Evolutionary conservation across 2,329 filamentous ascomycete species (phyloP).

Genomic region (Alternaria postmessia): DNA sequence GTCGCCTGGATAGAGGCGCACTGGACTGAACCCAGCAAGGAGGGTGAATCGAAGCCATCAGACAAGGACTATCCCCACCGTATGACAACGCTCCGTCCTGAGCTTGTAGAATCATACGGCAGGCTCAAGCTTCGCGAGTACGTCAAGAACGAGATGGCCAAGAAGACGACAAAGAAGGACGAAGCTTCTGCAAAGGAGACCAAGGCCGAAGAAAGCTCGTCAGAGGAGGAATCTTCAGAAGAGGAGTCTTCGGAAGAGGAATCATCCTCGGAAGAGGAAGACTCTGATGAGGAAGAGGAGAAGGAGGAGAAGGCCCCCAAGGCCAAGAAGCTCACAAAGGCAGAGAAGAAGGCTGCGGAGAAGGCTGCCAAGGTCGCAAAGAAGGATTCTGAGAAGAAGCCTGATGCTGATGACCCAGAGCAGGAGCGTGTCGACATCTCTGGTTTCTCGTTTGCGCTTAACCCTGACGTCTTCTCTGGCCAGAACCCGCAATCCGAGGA

Average conservation of each 20-base stretch:
- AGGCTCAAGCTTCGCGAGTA: slow-evolving; percentile 88
- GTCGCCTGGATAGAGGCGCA: slow-evolving; percentile 87
- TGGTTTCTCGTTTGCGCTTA: slow-evolving; percentile 85
- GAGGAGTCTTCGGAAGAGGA: slow-evolving; percentile 37
- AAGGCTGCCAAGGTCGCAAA: slow-evolving; percentile 23
- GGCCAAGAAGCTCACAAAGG: slow-evolving; percentile 29
- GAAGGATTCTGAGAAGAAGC: slow-evolving; percentile 27
- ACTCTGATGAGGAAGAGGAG: slow-evolving; percentile 73
- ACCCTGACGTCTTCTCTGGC: slow-evolving; percentile 94
- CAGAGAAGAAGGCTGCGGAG: slow-evolving; percentile 28
- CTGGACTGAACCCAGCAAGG: slow-evolving; percentile 54
- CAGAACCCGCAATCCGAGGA: slow-evolving; percentile 88
- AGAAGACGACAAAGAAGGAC: slow-evolving; percentile 49
- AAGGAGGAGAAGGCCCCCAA: slow-evolving; percentile 64
- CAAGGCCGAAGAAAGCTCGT: slow-evolving; percentile 44
- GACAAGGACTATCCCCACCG: slow-evolving; percentile 81
- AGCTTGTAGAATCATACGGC: slow-evolving; percentile 87
- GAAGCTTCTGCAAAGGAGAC: slow-evolving; percentile 52
- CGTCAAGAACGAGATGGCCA: slow-evolving; percentile 75
- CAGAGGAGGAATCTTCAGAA: slow-evolving; percentile 36
- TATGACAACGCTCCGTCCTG: slow-evolving; percentile 92
- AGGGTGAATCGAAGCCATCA: slow-evolving; percentile 59
- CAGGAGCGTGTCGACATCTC: slow-evolving; percentile 83
- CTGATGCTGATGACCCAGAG: slow-evolving; percentile 43
- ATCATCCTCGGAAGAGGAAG: slow-evolving; percentile 56